Evolutionary conservation across 192 early-diverging fungal genomes (phyloP).

Genomic region (Backusella psychrophila): DNA sequence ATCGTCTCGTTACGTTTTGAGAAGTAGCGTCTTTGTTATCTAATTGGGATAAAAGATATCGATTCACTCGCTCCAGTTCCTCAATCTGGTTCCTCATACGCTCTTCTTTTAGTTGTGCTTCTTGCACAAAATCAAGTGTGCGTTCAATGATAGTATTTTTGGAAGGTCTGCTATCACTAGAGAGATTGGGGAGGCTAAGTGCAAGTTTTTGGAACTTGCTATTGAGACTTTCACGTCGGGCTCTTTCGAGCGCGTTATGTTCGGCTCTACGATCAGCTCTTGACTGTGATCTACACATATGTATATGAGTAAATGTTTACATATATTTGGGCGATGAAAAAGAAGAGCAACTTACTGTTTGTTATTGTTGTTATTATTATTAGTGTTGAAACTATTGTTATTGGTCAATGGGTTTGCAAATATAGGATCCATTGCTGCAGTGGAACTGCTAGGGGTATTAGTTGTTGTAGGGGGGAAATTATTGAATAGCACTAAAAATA

Average conservation of each 20-base stretch:
- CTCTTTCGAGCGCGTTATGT: constrained; percentile 79
- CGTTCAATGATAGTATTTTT: constrained; percentile 77
- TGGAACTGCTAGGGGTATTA: not conserved
- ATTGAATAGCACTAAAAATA: not conserved
- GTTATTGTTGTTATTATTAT: not conserved
- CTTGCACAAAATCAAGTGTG: constrained; percentile 63
- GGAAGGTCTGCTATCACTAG: constrained; percentile 67
- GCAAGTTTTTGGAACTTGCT: constrained; percentile 79
- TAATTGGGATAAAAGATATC: constrained; percentile 9
- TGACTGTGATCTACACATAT: not conserved
- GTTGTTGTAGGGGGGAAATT: not conserved
- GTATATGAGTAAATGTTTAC: not conserved
- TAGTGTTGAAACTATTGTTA: not conserved
- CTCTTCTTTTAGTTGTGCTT: constrained; percentile 19
- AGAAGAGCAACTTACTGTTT: not conserved
- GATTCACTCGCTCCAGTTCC: constrained; percentile 14
- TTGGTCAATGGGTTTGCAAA: not conserved
- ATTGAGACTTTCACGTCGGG: constrained; percentile 76
- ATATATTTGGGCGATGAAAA: not conserved
- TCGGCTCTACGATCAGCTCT: constrained; percentile 53
- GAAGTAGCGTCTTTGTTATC: not conserved
- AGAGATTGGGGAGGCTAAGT: constrained; percentile 66
- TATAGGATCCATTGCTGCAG: not conserved
- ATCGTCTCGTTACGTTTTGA: not conserved
- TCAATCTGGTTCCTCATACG: constrained; percentile 20